phyloP scores from a whole-genome alignment of 225 moss, liverwort and hornwort species.

The Marchantia polymorpha region DNA sequence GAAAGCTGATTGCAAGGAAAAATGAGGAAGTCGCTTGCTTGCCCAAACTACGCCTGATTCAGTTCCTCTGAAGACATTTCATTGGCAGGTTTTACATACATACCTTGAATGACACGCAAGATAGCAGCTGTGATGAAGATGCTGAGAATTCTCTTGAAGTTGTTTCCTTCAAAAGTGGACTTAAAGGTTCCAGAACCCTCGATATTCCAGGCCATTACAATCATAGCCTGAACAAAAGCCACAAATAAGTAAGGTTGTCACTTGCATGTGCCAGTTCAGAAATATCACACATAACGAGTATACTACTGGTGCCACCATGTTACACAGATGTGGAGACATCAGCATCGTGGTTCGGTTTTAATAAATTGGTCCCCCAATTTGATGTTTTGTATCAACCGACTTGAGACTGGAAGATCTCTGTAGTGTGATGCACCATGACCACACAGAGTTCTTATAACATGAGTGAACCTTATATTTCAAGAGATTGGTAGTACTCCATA shows the following conservation, averaged over 20 bases:
- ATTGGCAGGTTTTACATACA: not conserved
- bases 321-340: no score
- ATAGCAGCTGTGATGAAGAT: constrained; percentile 90
- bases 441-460: no score
- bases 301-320: no score
- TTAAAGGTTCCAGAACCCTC: constrained; percentile 38
- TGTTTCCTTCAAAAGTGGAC: constrained; percentile 54
- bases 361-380: no score
- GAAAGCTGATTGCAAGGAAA: not conserved
- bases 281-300: no score
- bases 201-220: constrained; percentile 90
- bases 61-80: no score
- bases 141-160: constrained; percentile 74
- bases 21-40: not conserved
- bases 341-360: no score
- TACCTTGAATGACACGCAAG: constrained; percentile 75
- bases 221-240: constrained; percentile 48
- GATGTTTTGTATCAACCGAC: no score
- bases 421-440: no score
- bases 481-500: constrained; percentile 8
- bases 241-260: not conserved
- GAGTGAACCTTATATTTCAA: no score
- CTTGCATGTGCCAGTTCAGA: no score
- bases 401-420: no score
- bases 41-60: not conserved